These are phyloP conservation scores for Eucalyptus tenuipes DNA, from an alignment of 345 rosid genomes.

Conservation along the genomic window DNA sequence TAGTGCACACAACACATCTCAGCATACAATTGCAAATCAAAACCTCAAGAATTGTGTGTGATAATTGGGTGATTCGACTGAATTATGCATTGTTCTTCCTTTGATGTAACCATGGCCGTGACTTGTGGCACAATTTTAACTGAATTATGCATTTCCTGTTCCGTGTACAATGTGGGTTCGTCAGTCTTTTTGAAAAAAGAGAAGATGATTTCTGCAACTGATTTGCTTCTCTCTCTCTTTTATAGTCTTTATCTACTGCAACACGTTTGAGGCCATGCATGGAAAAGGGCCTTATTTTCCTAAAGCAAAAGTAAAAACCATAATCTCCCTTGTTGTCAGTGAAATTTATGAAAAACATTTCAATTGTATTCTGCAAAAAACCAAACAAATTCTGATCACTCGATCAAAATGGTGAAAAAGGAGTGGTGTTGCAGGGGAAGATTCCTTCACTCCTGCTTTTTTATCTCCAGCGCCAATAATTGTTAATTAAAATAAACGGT, in stretches of 20 bases:
- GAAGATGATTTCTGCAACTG: neutral
- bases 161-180: neutral
- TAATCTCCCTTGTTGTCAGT: neutral
- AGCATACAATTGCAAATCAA: neutral
- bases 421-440: slow-evolving; percentile 3
- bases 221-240: neutral
- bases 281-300: neutral
- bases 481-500: neutral
- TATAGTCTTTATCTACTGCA: neutral
- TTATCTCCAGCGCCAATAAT: neutral
- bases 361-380: neutral
- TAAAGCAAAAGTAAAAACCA: neutral
- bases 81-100: neutral
- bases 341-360: neutral
- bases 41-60: neutral
- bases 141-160: neutral
- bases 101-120: neutral
- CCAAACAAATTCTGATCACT: neutral
- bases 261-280: slow-evolving; percentile 15
- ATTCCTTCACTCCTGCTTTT: slow-evolving; percentile 14
- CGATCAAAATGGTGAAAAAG: neutral
- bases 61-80: neutral
- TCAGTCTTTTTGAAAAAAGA: neutral
- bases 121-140: neutral
- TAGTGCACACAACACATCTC: neutral